Percentiles rank a stretch among this genome's conserved stretches.
Conservation (phyloP, 495 filamentous ascomycete species). For the Parathielavia hyrcaniae region DNA sequence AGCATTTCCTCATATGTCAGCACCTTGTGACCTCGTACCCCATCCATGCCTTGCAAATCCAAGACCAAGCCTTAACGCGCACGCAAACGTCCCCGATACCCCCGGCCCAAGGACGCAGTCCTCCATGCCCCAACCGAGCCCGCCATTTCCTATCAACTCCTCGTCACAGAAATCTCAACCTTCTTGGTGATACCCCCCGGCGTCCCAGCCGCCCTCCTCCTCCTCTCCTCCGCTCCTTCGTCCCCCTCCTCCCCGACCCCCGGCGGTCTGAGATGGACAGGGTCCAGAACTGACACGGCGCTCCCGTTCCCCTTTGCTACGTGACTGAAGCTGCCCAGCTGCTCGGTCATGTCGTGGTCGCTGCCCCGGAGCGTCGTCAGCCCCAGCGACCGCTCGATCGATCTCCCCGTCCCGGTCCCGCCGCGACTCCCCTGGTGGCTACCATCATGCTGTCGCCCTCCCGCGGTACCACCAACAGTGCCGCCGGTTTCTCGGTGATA, state of each 20-base stretch:
- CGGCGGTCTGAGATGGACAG: background rate
- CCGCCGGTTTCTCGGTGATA: too few relatives aligned
- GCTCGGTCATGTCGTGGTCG: conserved; percentile 19
- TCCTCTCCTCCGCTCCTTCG: background rate
- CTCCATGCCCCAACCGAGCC: too few relatives aligned
- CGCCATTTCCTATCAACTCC: background rate
- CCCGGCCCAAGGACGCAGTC: too few relatives aligned
- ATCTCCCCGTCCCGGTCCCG: conserved; percentile 13
- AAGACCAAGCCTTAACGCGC: too few relatives aligned
- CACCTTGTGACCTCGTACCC: too few relatives aligned
- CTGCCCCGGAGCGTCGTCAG: conserved; percentile 14
- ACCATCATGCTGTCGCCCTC: background rate
- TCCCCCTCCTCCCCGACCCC: background rate
- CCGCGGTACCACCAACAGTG: background rate
- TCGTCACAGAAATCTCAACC: conserved; percentile 24
- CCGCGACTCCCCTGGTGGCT: conserved; percentile 18
- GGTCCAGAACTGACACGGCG: conserved; percentile 22
- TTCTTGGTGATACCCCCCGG: conserved; percentile 24
- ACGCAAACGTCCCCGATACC: too few relatives aligned
- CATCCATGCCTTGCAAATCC: too few relatives aligned
- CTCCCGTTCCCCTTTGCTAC: conserved; percentile 13
- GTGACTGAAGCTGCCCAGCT: conserved; percentile 14
- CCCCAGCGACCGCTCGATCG: conserved; percentile 7
- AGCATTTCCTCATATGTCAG: too few relatives aligned
- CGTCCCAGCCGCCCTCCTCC: background rate